Evolutionary conservation across 768 basidiomycete species (phyloP).

Genomic region (Favolaschia claudopus): DNA sequence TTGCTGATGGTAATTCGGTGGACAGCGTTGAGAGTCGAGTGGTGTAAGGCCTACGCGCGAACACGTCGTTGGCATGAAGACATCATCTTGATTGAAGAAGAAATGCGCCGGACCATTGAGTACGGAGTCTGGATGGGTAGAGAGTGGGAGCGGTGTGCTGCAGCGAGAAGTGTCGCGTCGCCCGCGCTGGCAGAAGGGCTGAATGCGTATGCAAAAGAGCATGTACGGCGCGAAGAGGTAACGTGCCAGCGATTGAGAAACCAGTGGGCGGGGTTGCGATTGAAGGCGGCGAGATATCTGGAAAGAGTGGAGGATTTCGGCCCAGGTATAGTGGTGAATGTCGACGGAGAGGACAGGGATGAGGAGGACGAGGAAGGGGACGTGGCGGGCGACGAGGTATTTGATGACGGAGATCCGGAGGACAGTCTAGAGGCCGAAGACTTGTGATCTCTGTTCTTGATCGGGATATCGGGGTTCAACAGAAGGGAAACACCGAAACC

Average conservation of each 20-base stretch:
- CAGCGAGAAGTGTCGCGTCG: neutral
- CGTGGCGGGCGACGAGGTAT: neutral
- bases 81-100: conserved; percentile 2
- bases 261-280: neutral
- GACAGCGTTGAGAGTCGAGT: conserved; percentile 4
- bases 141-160: neutral
- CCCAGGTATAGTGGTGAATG: neutral
- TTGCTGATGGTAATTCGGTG: neutral
- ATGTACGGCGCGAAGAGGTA: neutral
- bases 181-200: neutral
- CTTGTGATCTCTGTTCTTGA: no score
- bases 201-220: neutral
- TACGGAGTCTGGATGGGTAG: neutral
- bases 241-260: neutral
- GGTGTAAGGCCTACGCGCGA: conserved; percentile 9
- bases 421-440: no score
- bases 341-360: neutral
- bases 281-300: neutral
- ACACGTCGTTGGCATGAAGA: conserved; percentile 16
- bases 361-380: neutral
- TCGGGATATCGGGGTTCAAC: no score
- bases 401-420: no score
- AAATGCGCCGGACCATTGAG: conserved; percentile 9
- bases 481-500: no score
- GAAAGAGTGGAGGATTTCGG: neutral